phyloP scores from a whole-genome alignment of 257 asterid species.

The Rhazya stricta region DNA sequence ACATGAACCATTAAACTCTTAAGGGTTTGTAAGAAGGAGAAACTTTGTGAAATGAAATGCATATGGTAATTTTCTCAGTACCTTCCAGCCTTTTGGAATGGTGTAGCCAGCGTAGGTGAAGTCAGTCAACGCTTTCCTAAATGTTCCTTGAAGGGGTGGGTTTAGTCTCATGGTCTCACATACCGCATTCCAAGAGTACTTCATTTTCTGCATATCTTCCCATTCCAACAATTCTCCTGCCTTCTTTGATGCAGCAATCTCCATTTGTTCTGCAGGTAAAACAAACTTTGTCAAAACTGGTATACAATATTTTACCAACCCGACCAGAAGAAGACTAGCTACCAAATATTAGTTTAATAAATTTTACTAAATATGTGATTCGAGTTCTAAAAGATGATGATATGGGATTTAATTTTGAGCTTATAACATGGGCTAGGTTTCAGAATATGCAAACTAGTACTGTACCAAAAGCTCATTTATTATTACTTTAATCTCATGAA shows the following conservation, averaged over 20 bases:
- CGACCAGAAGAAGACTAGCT: too few species aligned
- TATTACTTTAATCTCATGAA: neutral
- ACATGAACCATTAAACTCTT: neutral
- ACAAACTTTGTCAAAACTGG: neutral
- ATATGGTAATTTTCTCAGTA: neutral
- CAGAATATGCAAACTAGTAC: too few species aligned
- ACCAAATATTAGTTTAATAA: too few species aligned
- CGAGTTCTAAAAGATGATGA: too few species aligned
- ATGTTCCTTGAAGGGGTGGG: constrained; percentile 79
- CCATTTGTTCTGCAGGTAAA: constrained; percentile 53
- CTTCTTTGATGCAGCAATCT: constrained; percentile 42
- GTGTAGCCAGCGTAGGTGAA: constrained; percentile 72
- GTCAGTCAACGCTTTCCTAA: constrained; percentile 50
- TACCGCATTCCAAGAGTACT: constrained; percentile 59
- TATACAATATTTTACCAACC: neutral
- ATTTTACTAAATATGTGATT: too few species aligned
- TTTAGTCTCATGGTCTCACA: constrained; percentile 68
- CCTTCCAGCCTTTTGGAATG: constrained; percentile 83
- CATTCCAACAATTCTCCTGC: constrained; percentile 47
- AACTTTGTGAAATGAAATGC: neutral
- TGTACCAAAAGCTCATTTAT: too few species aligned
- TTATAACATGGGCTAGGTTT: too few species aligned
- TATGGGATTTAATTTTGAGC: too few species aligned
- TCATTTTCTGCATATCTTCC: constrained; percentile 70
- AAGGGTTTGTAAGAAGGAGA: neutral